Percentiles rank a stretch among this genome's conserved stretches.
phyloP scores from a whole-genome alignment of 140 eudicot genomes.

The Flaveria floridana region DNA sequence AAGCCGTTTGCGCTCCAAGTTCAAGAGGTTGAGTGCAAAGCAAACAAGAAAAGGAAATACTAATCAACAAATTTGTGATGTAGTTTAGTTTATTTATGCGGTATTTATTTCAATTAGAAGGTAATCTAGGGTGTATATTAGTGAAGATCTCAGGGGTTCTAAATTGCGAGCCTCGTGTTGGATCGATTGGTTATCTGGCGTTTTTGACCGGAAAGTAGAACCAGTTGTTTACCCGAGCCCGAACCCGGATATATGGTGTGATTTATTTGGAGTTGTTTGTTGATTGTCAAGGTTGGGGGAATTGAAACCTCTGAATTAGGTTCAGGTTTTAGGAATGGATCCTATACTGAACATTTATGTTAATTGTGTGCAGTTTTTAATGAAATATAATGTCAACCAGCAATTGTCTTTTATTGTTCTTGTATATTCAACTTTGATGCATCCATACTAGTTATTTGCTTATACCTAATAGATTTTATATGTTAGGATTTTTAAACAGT shows the following conservation, averaged over 20 bases:
- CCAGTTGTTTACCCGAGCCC: constrained; percentile 25
- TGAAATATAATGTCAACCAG: constrained; percentile 23
- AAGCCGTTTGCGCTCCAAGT: constrained; percentile 66
- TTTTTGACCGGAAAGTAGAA: constrained; percentile 41
- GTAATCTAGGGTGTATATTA: constrained; percentile 35
- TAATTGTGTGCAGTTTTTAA: constrained; percentile 44
- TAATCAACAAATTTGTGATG: constrained; percentile 33
- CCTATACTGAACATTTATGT: constrained; percentile 43
- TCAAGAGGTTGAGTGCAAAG: constrained; percentile 36
- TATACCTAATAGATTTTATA: background rate
- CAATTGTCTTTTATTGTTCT: background rate
- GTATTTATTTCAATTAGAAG: constrained; percentile 27
- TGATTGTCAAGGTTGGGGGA: constrained; percentile 28
- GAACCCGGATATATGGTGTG: constrained; percentile 32
- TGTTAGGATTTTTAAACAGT: background rate
- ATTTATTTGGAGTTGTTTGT: constrained; percentile 36
- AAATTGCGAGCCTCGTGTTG: constrained; percentile 41
- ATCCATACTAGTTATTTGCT: background rate
- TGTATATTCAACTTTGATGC: background rate
- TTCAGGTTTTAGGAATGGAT: constrained; percentile 44
- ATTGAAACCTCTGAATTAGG: constrained; percentile 28
- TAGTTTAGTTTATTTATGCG: constrained; percentile 35
- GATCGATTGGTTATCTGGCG: constrained; percentile 40
- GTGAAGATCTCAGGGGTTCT: constrained; percentile 44
- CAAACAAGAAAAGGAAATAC: constrained; percentile 24